Conservation (phyloP, 768 basidiomycete genomes). For the Pulveroboletus sp. region DNA sequence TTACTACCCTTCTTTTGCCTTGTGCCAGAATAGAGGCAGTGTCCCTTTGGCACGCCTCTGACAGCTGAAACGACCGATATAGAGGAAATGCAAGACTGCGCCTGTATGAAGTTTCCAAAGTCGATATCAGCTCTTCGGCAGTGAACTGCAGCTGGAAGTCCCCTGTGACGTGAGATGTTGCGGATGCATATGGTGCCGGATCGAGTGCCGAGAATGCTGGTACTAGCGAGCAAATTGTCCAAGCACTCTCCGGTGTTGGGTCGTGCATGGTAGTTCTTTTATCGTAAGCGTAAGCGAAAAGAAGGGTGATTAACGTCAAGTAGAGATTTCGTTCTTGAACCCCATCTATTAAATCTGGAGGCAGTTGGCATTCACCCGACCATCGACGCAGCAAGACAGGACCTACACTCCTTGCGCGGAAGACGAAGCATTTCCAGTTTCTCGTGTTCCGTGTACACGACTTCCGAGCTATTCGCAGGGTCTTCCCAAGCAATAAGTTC, state of each 20-base stretch:
- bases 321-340: conserved; percentile 59
- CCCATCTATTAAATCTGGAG: conserved; percentile 55
- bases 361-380: neutral
- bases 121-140: conserved; percentile 43
- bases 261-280: conserved; percentile 71
- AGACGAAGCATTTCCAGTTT: conserved; percentile 57
- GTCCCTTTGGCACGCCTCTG: conserved; percentile 64
- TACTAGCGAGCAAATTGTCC: conserved; percentile 71
- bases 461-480: conserved; percentile 39
- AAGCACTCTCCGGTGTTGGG: conserved; percentile 83
- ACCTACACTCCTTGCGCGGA: conserved; percentile 50
- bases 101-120: conserved; percentile 62
- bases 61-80: conserved; percentile 71
- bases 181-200: conserved; percentile 47
- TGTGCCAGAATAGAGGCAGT: conserved; percentile 50
- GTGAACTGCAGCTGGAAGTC: conserved; percentile 28
- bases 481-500: conserved; percentile 66
- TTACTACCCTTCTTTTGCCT: conserved; percentile 59
- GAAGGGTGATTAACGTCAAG: conserved; percentile 60
- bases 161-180: conserved; percentile 10
- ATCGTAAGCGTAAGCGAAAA: conserved; percentile 83
- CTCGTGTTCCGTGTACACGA: conserved; percentile 68
- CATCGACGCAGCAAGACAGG: neutral
- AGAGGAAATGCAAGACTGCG: conserved; percentile 74
- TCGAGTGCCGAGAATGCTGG: conserved; percentile 84